Evolutionary conservation across 306 rosid genomes (phyloP).

Genomic region (Medicago lupulina): DNA sequence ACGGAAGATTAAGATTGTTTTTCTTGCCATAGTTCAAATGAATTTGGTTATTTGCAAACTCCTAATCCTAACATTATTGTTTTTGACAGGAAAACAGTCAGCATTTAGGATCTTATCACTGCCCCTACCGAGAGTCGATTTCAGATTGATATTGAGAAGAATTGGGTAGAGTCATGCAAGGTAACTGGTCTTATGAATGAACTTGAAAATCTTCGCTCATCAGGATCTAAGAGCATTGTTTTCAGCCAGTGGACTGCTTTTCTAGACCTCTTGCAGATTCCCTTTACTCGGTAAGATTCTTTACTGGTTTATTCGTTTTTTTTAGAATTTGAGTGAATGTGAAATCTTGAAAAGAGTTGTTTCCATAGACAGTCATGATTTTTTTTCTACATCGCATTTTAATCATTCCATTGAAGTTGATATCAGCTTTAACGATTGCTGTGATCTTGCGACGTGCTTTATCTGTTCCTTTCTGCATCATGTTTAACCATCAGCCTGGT

Average conservation of each 20-base stretch:
- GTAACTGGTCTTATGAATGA: constrained; percentile 70
- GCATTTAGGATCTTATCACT: constrained; percentile 83
- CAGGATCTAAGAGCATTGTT: constrained; percentile 89
- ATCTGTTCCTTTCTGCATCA: constrained; percentile 34
- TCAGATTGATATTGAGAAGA: constrained; percentile 84
- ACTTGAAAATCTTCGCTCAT: constrained; percentile 72
- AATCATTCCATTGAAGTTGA: constrained; percentile 21
- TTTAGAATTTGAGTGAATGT: constrained; percentile 29
- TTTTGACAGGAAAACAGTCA: constrained; percentile 64
- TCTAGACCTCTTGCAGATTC: constrained; percentile 89
- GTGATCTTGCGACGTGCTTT: constrained; percentile 32
- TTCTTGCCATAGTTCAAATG: too few relatives aligned
- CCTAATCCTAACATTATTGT: constrained; percentile 6
- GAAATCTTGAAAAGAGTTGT: constrained; percentile 28
- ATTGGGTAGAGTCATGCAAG: too few relatives aligned
- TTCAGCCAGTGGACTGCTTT: constrained; percentile 99
- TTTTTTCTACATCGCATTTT: constrained; percentile 27
- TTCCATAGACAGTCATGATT: constrained; percentile 6
- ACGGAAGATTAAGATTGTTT: too few relatives aligned
- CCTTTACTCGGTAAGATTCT: constrained; percentile 73
- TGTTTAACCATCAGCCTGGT: constrained; percentile 1
- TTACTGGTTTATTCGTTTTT: constrained; percentile 33
- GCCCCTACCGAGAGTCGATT: constrained; percentile 89
- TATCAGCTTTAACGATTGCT: constrained; percentile 33
- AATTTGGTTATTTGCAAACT: constrained; percentile 24